These are phyloP conservation scores for Cadophora sp. DNA, from an alignment of 2,329 filamentous ascomycete species.

Conservation along the genomic window DNA sequence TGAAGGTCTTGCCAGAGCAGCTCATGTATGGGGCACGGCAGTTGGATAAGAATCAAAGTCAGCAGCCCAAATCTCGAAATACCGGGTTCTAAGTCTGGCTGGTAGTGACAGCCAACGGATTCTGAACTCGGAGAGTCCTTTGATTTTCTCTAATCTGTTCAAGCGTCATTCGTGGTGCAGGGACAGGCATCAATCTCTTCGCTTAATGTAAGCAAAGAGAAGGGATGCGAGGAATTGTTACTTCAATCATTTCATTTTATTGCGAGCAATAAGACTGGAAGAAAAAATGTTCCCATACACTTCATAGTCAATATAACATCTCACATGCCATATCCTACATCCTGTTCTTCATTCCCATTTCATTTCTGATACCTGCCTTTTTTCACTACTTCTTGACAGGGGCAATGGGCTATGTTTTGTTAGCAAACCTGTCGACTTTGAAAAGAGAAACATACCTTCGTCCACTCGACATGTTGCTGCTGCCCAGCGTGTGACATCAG, in stretches of 20 bases:
- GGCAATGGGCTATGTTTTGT: constrained; percentile 23
- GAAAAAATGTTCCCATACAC: background rate
- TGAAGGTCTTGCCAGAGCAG: no score
- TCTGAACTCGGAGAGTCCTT: no score
- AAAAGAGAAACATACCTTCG: constrained; percentile 24
- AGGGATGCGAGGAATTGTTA: background rate
- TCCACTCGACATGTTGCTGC: constrained; percentile 57
- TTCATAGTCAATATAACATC: background rate
- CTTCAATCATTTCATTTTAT: background rate
- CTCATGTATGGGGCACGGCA: no score
- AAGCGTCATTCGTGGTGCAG: background rate
- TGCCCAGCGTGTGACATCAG: constrained; percentile 50
- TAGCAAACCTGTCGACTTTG: background rate
- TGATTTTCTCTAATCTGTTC: no score
- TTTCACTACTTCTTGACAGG: constrained; percentile 23
- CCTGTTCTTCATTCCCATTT: background rate
- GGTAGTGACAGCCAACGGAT: no score
- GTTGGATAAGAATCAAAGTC: no score
- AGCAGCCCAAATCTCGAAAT: no score
- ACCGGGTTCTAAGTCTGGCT: no score
- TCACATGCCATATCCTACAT: background rate
- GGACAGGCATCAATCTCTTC: background rate
- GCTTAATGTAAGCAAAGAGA: background rate
- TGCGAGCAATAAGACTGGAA: background rate
- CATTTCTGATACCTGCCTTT: background rate